These are phyloP conservation scores for Saccharum spontaneum DNA, from an alignment of 176 grass and related monocot genomes.

Conservation along the genomic window DNA sequence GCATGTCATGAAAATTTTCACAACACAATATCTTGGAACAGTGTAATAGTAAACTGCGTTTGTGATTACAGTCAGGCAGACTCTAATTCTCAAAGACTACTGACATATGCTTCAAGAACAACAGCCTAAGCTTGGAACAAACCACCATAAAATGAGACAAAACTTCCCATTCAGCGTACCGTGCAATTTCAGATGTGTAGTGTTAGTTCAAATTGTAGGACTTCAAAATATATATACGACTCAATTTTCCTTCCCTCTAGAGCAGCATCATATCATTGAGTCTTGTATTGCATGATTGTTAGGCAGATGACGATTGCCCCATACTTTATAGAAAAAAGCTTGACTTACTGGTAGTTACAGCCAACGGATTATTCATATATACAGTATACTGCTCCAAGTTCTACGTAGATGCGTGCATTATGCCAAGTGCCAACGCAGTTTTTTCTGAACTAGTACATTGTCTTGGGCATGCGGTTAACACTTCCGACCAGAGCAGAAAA, in stretches of 20 bases:
- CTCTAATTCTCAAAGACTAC: not conserved
- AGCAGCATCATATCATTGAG: not conserved
- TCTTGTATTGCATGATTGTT: conserved; percentile 10
- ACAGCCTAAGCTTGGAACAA: too few relatives aligned
- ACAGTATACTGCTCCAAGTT: not conserved
- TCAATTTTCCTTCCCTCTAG: not conserved
- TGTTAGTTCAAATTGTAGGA: not conserved
- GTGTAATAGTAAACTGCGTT: not conserved
- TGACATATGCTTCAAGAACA: not conserved
- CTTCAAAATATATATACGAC: not conserved
- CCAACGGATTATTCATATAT: not conserved
- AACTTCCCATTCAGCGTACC: not conserved
- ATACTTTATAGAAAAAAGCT: not conserved
- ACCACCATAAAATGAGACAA: not conserved
- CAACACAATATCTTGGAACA: not conserved
- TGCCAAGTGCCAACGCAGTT: not conserved
- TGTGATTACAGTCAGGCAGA: not conserved
- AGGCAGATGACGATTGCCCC: not conserved
- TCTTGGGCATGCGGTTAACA: not conserved
- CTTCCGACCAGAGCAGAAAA: not conserved
- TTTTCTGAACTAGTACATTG: not conserved
- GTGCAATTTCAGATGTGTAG: not conserved
- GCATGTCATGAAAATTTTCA: not conserved
- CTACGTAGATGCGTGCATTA: not conserved
- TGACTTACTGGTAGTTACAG: not conserved